Evolutionary conservation across 208 protist species (phyloP), one percentile per base, ranked within the genome.

Genomic region (Wallacemonas sp.): DNA sequence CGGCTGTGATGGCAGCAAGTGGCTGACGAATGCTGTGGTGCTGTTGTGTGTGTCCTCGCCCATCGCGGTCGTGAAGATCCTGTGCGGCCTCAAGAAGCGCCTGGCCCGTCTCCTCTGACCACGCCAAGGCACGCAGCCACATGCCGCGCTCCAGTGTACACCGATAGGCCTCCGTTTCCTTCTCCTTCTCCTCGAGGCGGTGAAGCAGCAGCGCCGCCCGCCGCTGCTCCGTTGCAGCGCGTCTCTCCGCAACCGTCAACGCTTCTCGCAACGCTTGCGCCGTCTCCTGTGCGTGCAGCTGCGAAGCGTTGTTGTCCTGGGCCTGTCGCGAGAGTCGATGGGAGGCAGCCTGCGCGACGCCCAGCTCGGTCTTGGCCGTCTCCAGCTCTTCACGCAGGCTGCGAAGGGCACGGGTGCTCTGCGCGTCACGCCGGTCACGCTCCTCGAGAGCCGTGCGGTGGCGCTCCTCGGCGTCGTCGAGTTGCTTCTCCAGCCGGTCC

Each of bases 151-250:
- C 80, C 41, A 80, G 72, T 39, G 61, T 66, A 26, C 68, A 81
- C 39, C 76, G 76, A 68, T 78, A 74, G 30, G 65, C 47, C 74
- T 91, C 85, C 33, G 70, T 70, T 70, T 89, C 82, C 16, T 70
- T 60, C 62, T 86, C 82, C 23, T 72, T 55, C 58, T 85, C 80
- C 9, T 54, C 61, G 26, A 82, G 48, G 19, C 48, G 58, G 23
- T 66, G 49, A 19, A 78, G 60, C 17, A 85, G 56, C 21, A 74
- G n/a, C n/a, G n/a, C n/a, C n/a, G n/a, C n/a, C n/a, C 27, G 24
- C 66, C 54, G 12, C 70, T 41, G 2, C 63, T 46, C 16, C 70
- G 46, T 61, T 87, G 74, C 12, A 74, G 41, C 12, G 66, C 68
- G 68, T 29, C 54, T 63, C 8, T 72, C 32, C 29, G 72, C 64